A percentile compares a stretch with the other conserved stretches of the same genome.
Evolutionary conservation across 768 basidiomycete genomes (phyloP).

Genomic region (Inosperma sp.): DNA sequence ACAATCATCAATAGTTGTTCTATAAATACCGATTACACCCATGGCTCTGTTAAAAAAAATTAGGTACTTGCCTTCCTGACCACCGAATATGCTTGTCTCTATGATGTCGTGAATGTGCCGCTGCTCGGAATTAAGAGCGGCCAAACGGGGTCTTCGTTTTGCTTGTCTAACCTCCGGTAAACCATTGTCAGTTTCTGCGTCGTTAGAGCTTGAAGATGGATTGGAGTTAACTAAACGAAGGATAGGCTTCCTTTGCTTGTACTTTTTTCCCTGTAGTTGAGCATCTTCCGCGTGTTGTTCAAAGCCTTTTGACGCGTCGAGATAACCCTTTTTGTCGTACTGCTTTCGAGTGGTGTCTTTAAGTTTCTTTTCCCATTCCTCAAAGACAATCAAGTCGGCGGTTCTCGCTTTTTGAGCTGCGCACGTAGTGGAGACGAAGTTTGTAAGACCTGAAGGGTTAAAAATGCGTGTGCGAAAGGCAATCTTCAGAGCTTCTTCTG

Average conservation of each 20-base stretch:
- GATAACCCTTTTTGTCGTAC: neutral
- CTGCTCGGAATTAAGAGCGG: neutral
- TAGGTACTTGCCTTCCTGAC: neutral
- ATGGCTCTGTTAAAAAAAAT: neutral
- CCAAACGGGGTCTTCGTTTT: neutral
- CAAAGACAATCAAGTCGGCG: neutral
- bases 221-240: neutral
- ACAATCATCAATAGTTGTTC: conserved; percentile 33
- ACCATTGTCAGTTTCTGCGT: neutral
- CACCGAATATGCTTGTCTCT: neutral
- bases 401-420: neutral
- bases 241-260: too few relatives aligned
- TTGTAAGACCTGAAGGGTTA: neutral
- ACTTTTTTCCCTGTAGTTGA: too few relatives aligned
- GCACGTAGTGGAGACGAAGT: too few relatives aligned
- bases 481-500: neutral
- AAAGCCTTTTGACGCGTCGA: neutral
- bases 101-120: neutral
- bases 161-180: neutral
- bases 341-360: neutral
- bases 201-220: neutral
- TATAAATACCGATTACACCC: neutral
- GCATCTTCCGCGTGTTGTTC: too few relatives aligned
- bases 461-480: neutral
- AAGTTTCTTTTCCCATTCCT: neutral